Percentiles rank a stretch among this genome's conserved stretches.
These are phyloP conservation scores for Daldinia vernicosa DNA, from an alignment of 495 filamentous ascomycete genomes.

Conservation along the genomic window DNA sequence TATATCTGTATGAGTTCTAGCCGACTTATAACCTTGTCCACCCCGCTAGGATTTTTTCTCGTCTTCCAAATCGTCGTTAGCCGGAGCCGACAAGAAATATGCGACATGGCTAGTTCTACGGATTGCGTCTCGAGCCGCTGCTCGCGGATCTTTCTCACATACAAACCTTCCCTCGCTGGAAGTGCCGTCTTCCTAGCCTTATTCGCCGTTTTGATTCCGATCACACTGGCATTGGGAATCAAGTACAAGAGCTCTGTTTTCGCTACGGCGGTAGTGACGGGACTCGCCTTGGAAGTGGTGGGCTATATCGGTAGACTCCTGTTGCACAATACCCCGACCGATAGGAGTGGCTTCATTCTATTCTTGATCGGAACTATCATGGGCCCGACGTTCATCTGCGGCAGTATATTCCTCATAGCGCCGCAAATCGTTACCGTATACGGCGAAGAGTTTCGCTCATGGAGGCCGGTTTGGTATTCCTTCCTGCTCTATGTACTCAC, in stretches of 20 bases:
- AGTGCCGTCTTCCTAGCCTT: slow-evolving; percentile 51
- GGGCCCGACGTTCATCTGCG: slow-evolving; percentile 51
- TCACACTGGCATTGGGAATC: slow-evolving; percentile 49
- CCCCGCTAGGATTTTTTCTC: background rate
- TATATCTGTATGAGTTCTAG: background rate
- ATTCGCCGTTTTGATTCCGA: slow-evolving; percentile 51
- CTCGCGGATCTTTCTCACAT: slow-evolving; percentile 42
- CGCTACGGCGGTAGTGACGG: slow-evolving; percentile 44
- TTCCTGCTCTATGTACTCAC: slow-evolving; percentile 46
- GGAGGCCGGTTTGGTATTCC: slow-evolving; percentile 46
- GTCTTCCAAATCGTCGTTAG: background rate
- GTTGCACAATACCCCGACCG: slow-evolving; percentile 42
- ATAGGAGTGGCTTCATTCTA: slow-evolving; percentile 43
- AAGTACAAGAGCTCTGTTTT: slow-evolving; percentile 50
- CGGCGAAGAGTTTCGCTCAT: slow-evolving; percentile 46
- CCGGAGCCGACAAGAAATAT: slow-evolving; percentile 24
- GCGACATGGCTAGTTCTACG: slow-evolving; percentile 30
- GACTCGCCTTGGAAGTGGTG: slow-evolving; percentile 50
- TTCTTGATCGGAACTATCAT: slow-evolving; percentile 53
- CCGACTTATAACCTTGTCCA: background rate
- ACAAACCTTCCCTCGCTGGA: slow-evolving; percentile 44
- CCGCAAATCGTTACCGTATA: slow-evolving; percentile 53
- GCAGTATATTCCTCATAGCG: slow-evolving; percentile 48
- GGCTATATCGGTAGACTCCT: slow-evolving; percentile 54
- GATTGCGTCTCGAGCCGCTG: slow-evolving; percentile 31